Conservation (phyloP, 2,329 filamentous ascomycete species). For the Exutisphaerella laricina region DNA sequence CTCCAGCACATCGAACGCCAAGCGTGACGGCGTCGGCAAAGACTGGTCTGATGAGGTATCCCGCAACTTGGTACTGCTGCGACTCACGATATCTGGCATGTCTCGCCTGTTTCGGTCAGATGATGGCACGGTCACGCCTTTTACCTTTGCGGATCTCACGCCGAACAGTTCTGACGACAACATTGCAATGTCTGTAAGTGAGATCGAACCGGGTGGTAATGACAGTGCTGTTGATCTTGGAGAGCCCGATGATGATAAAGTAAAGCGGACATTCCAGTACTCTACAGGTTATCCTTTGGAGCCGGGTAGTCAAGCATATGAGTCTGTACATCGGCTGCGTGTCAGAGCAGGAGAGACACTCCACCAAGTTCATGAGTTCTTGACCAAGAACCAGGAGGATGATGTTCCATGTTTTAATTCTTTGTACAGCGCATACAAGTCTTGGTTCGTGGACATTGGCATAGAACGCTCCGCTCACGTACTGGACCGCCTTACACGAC, state of each 20-base stretch:
- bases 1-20: constrained; percentile 72
- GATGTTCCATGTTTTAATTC: constrained; percentile 94
- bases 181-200: constrained; percentile 23
- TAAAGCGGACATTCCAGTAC: constrained; percentile 82
- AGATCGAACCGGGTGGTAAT: constrained; percentile 36
- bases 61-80: constrained; percentile 77
- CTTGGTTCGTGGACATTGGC: constrained; percentile 96
- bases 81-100: constrained; percentile 84
- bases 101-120: constrained; percentile 80
- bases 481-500: constrained; percentile 74
- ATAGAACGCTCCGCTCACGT: constrained; percentile 94
- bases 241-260: constrained; percentile 70
- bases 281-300: constrained; percentile 78
- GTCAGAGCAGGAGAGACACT: constrained; percentile 74
- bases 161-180: constrained; percentile 38
- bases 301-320: constrained; percentile 59
- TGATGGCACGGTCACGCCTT: constrained; percentile 35
- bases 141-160: constrained; percentile 49
- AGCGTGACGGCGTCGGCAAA: constrained; percentile 90
- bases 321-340: constrained; percentile 71
- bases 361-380: constrained; percentile 77
- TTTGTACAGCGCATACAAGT: constrained; percentile 84
- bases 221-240: constrained; percentile 51
- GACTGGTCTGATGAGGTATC: constrained; percentile 98
- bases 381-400: constrained; percentile 80